Conservation (phyloP, 768 basidiomycete species). For the Cystobasidiopsis lactophilus region DNA sequence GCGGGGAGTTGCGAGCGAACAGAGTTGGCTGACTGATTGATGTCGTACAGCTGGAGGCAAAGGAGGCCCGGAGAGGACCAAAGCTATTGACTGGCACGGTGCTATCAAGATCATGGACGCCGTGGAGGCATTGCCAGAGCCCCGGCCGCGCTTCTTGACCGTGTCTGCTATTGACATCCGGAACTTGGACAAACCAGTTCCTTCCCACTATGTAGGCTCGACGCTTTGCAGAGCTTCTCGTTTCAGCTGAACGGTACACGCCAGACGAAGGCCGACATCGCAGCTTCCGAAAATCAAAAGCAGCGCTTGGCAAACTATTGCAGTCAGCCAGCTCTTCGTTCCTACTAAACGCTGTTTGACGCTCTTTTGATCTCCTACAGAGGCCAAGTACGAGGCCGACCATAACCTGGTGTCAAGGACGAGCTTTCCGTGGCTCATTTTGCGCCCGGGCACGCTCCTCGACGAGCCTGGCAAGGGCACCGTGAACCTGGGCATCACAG, state of each 20-base stretch:
- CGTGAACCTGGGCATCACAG: constrained; percentile 34
- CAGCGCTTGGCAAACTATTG: neutral
- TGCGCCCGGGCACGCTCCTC: constrained; percentile 37
- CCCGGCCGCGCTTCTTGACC: constrained; percentile 15
- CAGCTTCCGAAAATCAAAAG: neutral
- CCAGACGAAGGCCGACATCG: neutral
- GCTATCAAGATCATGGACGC: constrained; percentile 34
- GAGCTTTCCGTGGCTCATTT: constrained; percentile 45
- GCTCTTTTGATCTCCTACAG: constrained; percentile 26
- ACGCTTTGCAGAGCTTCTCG: neutral
- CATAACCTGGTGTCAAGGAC: constrained; percentile 26
- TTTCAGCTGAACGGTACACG: neutral
- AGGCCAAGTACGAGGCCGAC: constrained; percentile 31
- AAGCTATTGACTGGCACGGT: constrained; percentile 39
- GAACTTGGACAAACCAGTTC: constrained; percentile 31
- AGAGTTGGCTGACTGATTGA: neutral
- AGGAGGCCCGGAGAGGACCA: constrained; percentile 32
- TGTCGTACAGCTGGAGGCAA: constrained; percentile 33
- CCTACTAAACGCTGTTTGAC: neutral
- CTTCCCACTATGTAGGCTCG: constrained; percentile 35
- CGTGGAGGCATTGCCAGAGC: neutral
- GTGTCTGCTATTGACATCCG: constrained; percentile 41
- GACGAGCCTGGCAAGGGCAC: constrained; percentile 34
- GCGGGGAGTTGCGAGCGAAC: no score
- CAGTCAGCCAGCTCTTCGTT: neutral